phyloP scores from a whole-genome alignment of 1,284 basidiomycete genomes.

The Puccinia hordei region DNA sequence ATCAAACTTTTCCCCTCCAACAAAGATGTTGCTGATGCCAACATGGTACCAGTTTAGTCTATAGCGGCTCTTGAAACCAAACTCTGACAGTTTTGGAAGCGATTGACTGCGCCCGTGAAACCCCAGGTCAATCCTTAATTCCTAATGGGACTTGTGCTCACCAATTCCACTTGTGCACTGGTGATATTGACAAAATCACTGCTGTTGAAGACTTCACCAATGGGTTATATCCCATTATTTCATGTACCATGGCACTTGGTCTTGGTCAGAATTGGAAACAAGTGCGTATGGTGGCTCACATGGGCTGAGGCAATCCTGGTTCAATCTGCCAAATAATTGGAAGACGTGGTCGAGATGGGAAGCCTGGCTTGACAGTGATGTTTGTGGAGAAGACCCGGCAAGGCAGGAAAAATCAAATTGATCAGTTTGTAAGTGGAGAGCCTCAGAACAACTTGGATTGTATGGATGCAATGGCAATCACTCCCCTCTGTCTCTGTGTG shows the following conservation, averaged over 20 bases:
- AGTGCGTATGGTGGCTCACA: background rate
- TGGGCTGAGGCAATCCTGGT: conserved; percentile 6
- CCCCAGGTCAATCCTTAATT: background rate
- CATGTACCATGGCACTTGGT: conserved; percentile 26
- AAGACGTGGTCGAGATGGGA: conserved; percentile 7
- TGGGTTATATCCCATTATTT: background rate
- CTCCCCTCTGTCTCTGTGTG: background rate
- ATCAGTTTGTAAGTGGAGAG: background rate
- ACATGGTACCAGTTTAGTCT: background rate
- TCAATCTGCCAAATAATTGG: conserved; percentile 21
- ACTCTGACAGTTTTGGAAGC: background rate
- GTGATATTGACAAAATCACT: background rate
- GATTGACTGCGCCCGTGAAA: background rate
- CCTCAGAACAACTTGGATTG: background rate
- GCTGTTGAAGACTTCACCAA: background rate
- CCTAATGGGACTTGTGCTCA: background rate
- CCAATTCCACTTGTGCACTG: conserved; percentile 1
- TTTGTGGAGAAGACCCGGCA: conserved; percentile 3
- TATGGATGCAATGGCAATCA: conserved; percentile 13
- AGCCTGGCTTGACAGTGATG: background rate
- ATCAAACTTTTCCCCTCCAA: background rate
- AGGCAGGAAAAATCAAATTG: background rate
- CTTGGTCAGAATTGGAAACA: conserved; percentile 12
- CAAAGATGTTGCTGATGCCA: background rate
- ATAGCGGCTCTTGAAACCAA: background rate